phyloP scores from a whole-genome alignment of 495 filamentous ascomycete genomes.

The Aspergillus heteromorphus region DNA sequence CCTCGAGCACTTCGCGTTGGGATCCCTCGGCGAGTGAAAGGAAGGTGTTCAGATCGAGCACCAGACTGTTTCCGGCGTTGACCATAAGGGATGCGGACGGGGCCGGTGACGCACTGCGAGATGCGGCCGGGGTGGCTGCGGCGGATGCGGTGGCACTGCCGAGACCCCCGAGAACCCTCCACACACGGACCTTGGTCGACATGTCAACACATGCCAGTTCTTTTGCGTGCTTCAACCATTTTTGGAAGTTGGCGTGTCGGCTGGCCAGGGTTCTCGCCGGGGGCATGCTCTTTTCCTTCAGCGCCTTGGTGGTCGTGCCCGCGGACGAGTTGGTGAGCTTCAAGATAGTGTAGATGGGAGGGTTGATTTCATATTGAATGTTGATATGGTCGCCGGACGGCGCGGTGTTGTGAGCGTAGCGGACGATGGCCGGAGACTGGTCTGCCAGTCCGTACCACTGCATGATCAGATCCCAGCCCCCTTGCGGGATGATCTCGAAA shows the following conservation, averaged over 20 bases:
- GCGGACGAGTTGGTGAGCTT: constrained; percentile 59
- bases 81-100: constrained; percentile 36
- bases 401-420: constrained; percentile 72
- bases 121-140: constrained; percentile 54
- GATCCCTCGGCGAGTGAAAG: constrained; percentile 57
- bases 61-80: constrained; percentile 56
- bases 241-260: constrained; percentile 58
- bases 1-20: constrained; percentile 64
- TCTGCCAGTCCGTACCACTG: constrained; percentile 74
- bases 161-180: constrained; percentile 59
- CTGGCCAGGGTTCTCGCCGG: constrained; percentile 63
- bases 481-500: constrained; percentile 69
- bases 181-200: constrained; percentile 70
- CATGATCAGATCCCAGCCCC: constrained; percentile 76
- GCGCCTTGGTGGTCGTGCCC: constrained; percentile 51
- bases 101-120: constrained; percentile 49
- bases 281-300: constrained; percentile 54
- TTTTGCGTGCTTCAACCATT: constrained; percentile 73
- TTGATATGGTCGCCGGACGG: constrained; percentile 54
- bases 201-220: constrained; percentile 54
- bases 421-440: constrained; percentile 65
- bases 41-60: constrained; percentile 71
- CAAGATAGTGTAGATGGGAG: constrained; percentile 80
- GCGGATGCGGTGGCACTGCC: constrained; percentile 38
- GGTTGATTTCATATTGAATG: constrained; percentile 76